Conservation (phyloP, 2,329 filamentous ascomycete species). For the Penicillium sp. region DNA sequence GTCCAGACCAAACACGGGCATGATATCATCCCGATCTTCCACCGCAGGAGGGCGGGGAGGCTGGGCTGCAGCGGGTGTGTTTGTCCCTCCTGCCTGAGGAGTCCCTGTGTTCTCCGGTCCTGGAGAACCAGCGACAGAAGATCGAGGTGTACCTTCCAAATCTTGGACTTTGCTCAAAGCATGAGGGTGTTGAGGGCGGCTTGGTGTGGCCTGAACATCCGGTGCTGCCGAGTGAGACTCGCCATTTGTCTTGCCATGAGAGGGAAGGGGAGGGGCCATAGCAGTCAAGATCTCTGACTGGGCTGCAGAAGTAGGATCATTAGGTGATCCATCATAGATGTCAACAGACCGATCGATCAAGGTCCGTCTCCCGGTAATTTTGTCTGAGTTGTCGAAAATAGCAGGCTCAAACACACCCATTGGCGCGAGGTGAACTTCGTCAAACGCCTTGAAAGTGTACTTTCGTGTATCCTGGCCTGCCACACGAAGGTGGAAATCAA, state of each 20-base stretch:
- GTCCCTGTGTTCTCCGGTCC: conserved; percentile 74
- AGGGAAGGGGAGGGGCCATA: conserved; percentile 44
- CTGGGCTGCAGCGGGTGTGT: conserved; percentile 45
- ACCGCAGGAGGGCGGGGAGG: conserved; percentile 45
- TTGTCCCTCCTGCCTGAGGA: conserved; percentile 53
- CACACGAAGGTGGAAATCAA: conserved; percentile 86
- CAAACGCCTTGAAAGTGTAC: conserved; percentile 95
- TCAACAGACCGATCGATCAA: conserved; percentile 87
- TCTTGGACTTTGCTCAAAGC: conserved; percentile 69
- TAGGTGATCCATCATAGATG: conserved; percentile 87
- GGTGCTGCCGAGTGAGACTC: conserved; percentile 36
- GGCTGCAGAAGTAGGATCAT: conserved; percentile 83
- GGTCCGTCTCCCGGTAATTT: conserved; percentile 75
- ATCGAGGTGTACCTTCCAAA: conserved; percentile 72
- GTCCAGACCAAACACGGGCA: conserved; percentile 82
- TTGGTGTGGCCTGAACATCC: conserved; percentile 46
- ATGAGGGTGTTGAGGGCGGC: conserved; percentile 63
- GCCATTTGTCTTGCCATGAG: conserved; percentile 34
- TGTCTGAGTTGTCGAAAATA: conserved; percentile 79
- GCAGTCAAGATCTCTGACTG: conserved; percentile 67
- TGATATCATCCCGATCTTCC: conserved; percentile 71
- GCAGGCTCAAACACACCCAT: conserved; percentile 91
- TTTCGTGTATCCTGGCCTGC: conserved; percentile 87
- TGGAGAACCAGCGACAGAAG: conserved; percentile 84
- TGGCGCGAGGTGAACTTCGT: conserved; percentile 89